Conservation (phyloP, 2,329 filamentous ascomycete species). For the Aureobasidium lini region DNA sequence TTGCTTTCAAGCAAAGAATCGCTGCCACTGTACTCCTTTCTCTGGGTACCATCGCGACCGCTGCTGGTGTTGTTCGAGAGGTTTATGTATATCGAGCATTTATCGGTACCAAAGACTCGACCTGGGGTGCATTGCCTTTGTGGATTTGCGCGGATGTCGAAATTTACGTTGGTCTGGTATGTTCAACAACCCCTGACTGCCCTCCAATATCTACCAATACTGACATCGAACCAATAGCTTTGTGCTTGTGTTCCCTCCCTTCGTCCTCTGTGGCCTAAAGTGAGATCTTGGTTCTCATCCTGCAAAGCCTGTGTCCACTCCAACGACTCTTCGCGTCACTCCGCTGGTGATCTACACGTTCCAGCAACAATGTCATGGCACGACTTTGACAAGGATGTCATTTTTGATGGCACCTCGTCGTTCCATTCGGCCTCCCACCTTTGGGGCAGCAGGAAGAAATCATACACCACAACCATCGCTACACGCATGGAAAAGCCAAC, state of each 20-base stretch:
- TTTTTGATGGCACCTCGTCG: constrained; percentile 4
- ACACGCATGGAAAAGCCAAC: not conserved
- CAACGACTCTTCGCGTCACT: not conserved
- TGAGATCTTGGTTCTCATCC: not conserved
- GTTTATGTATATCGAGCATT: constrained; percentile 37
- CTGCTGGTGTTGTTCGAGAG: constrained; percentile 32
- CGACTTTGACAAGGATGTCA: constrained; percentile 7
- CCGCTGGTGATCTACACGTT: not conserved
- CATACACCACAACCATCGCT: constrained; percentile 1
- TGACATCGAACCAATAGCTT: constrained; percentile 24
- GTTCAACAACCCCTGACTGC: constrained; percentile 8
- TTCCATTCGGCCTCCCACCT: not conserved
- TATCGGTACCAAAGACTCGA: constrained; percentile 34
- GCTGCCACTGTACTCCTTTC: constrained; percentile 16
- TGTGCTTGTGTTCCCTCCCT: constrained; percentile 32
- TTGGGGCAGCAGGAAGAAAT: not conserved
- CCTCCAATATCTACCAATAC: not conserved
- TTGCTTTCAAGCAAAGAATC: constrained; percentile 31
- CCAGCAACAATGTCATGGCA: not conserved
- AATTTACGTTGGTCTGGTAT: constrained; percentile 39
- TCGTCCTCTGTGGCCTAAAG: constrained; percentile 22
- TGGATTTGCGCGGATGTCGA: constrained; percentile 42
- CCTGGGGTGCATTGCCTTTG: constrained; percentile 38
- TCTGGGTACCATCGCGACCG: constrained; percentile 16
- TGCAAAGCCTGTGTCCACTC: not conserved